Evolutionary conservation across 163 green algal genomes (phyloP), one percentile per base, ranked within the genome.

Genomic region (Scenedesmus sp.): DNA sequence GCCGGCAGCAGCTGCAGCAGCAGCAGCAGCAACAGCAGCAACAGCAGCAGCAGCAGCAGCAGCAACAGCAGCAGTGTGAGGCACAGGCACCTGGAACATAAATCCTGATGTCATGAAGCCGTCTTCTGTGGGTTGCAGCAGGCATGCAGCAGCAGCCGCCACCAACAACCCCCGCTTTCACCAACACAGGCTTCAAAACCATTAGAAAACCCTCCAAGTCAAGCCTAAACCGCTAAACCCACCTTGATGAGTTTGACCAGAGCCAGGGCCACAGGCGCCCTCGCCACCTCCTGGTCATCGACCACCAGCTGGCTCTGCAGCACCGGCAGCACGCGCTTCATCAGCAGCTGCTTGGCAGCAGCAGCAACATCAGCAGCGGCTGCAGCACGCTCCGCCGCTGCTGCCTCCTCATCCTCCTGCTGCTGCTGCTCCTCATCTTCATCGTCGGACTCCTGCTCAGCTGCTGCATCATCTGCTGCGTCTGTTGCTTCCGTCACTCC

Each of bases 221-320:
- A 56, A 56, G 9, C 49, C 12, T 7, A 56, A 18, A 56, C 7
- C 49, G 9, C 49, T 18, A 49, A 81, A 7, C 13, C 16, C 73
- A 92, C 88, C 88, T 92, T 92, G 78, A 99, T 93, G 76, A 98
- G 90, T 92, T 98, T 98, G 37, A 98, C 96, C 3, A 99, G 79
- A 10, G 98, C 98, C 83, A 99, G 90, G 3, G 96, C 97, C 70
- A 99, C 97, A 26, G 96, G 96, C 22, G 97, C 93, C 3, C 97
- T 91, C 46, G 97, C 95, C 4, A 89, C 92, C 90, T 97, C 90
- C 49, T 88, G 86, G 22, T 93, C 84, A 51, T 92, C 76, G 37
- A 95, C n/a, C 1, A 98, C 93, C 76, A 99, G 89, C 65, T 96
- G 92, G 15, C 85, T 81, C 70, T 96, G 92, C 86, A 99, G 93